A percentile compares a stretch with the other conserved stretches of the same genome.
Evolutionary conservation across 768 basidiomycete genomes (phyloP).

Genomic region (Kwoniella mangroviensis): DNA sequence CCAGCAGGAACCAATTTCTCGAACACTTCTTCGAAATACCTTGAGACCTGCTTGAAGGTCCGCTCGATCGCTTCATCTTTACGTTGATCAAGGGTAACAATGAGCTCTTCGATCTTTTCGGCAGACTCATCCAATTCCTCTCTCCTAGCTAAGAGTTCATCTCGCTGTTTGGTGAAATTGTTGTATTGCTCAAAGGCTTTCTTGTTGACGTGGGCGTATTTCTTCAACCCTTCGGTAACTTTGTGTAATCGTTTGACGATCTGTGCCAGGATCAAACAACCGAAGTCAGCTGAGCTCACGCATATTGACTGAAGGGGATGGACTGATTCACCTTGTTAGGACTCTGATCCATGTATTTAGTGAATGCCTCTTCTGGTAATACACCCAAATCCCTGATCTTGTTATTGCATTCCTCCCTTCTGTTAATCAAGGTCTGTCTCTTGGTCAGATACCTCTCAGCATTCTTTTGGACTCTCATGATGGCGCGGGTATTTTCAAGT

Average conservation of each 20-base stretch:
- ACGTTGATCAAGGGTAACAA: constrained; percentile 89
- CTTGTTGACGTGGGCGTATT: constrained; percentile 98
- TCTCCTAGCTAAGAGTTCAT: constrained; percentile 81
- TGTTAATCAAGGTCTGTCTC: constrained; percentile 76
- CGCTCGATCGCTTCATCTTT: constrained; percentile 99
- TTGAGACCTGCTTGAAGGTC: constrained; percentile 97
- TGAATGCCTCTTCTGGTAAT: constrained; percentile 93
- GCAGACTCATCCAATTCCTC: constrained; percentile 91
- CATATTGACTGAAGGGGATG: no score
- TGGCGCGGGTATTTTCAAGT: constrained; percentile 79
- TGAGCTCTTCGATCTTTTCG: constrained; percentile 85
- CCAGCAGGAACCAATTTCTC: constrained; percentile 95
- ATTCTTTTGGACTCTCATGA: constrained; percentile 91
- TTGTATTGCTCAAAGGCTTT: constrained; percentile 98
- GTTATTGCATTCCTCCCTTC: constrained; percentile 92
- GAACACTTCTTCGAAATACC: constrained; percentile 96
- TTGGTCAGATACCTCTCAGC: constrained; percentile 94
- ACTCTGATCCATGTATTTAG: constrained; percentile 86
- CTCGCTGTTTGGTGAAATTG: constrained; percentile 96
- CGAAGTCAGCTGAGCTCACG: constrained; percentile 9
- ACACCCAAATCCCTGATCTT: constrained; percentile 96
- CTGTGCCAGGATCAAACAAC: constrained; percentile 60
- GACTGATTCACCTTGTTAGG: constrained; percentile 36
- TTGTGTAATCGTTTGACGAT: constrained; percentile 89
- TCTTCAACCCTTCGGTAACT: constrained; percentile 90